Conservation (phyloP, 2,329 filamentous ascomycete genomes). For the Fusarium guadeloupense region DNA sequence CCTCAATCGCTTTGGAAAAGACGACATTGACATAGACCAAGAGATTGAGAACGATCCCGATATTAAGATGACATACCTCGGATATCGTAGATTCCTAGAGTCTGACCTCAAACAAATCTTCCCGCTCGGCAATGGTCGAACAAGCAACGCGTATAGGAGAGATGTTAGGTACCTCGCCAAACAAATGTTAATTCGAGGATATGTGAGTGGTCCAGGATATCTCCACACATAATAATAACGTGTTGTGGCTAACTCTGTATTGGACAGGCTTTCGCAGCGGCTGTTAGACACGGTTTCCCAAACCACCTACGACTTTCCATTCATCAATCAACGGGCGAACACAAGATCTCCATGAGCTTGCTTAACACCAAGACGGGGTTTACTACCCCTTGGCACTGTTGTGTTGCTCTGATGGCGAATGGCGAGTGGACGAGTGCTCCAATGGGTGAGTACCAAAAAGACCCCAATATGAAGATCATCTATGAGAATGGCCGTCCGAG, state of each 20-base stretch:
- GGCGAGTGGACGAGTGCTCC: constrained; percentile 41
- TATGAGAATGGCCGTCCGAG: constrained; percentile 37
- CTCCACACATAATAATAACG: background rate
- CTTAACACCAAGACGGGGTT: constrained; percentile 55
- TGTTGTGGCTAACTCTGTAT: background rate
- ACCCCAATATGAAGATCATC: constrained; percentile 34
- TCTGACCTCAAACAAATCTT: constrained; percentile 59
- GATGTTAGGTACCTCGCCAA: constrained; percentile 60
- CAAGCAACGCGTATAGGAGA: constrained; percentile 57
- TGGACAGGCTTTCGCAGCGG: constrained; percentile 59
- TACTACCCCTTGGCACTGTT: constrained; percentile 64
- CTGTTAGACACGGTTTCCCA: constrained; percentile 56
- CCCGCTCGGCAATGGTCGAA: constrained; percentile 49
- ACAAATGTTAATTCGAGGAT: constrained; percentile 62
- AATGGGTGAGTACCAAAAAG: constrained; percentile 41
- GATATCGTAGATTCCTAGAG: constrained; percentile 62
- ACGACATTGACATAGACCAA: constrained; percentile 53
- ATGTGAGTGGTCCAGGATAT: constrained; percentile 50
- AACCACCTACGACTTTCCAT: constrained; percentile 62
- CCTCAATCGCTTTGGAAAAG: constrained; percentile 54
- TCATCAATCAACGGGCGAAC: constrained; percentile 57
- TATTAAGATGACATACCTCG: constrained; percentile 60
- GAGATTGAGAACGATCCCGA: constrained; percentile 57
- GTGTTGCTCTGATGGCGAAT: constrained; percentile 47
- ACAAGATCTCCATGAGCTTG: constrained; percentile 60